Percentiles rank a stretch among this genome's conserved stretches.
Conservation (phyloP, 306 rosid genomes). For the Begonia loranthoides region DNA sequence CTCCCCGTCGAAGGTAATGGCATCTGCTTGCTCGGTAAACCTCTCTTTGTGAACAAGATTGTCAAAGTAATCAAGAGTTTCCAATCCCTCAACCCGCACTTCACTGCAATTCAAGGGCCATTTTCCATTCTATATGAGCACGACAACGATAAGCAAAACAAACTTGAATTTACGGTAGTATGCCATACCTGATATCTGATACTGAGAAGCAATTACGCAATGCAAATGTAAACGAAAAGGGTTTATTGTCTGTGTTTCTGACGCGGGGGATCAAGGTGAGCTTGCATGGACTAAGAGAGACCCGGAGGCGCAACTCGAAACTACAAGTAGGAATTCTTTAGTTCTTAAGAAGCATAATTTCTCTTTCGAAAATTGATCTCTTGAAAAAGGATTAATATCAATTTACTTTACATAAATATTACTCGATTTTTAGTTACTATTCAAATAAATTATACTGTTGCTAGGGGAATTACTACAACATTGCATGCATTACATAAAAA, state of each 20-base stretch:
- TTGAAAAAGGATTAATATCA: not conserved
- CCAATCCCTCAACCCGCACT: slow-evolving; percentile 76
- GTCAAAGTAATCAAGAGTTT: slow-evolving; percentile 70
- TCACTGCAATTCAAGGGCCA: slow-evolving; percentile 42
- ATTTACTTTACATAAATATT: no score
- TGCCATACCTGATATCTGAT: slow-evolving; percentile 54
- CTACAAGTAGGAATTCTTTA: slow-evolving; percentile 21
- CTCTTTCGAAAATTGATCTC: not conserved
- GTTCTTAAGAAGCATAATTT: slow-evolving; percentile 1
- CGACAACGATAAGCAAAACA: no score
- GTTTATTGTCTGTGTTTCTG: slow-evolving; percentile 49
- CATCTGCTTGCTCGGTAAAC: slow-evolving; percentile 83
- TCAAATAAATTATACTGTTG: no score
- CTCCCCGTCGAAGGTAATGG: slow-evolving; percentile 68
- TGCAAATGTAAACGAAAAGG: slow-evolving; percentile 50
- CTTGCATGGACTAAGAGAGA: slow-evolving; percentile 49
- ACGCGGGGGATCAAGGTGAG: slow-evolving; percentile 42
- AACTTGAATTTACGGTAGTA: no score
- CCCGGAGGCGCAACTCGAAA: slow-evolving; percentile 56
- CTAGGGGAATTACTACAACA: no score
- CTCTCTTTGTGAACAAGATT: slow-evolving; percentile 34
- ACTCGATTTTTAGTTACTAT: no score
- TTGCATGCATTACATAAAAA: no score
- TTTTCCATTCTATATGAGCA: not conserved
- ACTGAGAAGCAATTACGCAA: slow-evolving; percentile 49